Evolutionary conservation across 371 early-diverging fungal genomes (phyloP).

Genomic region (Lichtheimia corymbifera): DNA sequence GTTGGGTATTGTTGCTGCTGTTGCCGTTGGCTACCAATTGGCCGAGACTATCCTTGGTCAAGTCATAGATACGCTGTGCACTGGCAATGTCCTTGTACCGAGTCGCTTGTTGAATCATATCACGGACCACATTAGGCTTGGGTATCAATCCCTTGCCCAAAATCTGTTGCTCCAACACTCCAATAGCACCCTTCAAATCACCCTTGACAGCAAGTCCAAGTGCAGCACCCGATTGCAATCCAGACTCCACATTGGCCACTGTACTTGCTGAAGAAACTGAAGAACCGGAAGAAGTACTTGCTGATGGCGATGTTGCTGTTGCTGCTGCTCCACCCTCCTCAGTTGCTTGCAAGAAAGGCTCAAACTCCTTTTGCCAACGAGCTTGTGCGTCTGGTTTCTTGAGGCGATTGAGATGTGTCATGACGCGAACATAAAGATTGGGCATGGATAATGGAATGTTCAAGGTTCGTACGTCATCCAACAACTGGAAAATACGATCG

Average conservation of each 20-base stretch:
- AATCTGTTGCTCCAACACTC: conserved; percentile 29
- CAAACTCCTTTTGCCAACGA: conserved; percentile 37
- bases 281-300: neutral
- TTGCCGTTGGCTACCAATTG: neutral
- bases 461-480: conserved; percentile 14
- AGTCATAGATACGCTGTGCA: conserved; percentile 32
- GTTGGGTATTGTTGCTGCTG: conserved; percentile 5
- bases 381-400: conserved; percentile 28
- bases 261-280: neutral
- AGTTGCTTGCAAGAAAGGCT: conserved; percentile 18
- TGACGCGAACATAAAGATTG: conserved; percentile 21
- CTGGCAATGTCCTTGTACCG: conserved; percentile 23
- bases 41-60: conserved; percentile 20
- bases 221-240: conserved; percentile 29
- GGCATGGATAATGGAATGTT: conserved; percentile 8
- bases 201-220: conserved; percentile 29
- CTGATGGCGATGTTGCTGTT: neutral
- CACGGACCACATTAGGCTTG: conserved; percentile 43
- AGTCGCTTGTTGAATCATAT: conserved; percentile 37
- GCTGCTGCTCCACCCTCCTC: conserved; percentile 1
- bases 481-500: conserved; percentile 7
- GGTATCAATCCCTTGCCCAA: conserved; percentile 32
- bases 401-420: conserved; percentile 18
- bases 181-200: conserved; percentile 27
- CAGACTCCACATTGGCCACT: conserved; percentile 5